These are phyloP conservation scores for Magnusiomyces fungicola DNA, from an alignment of 1,139 yeast genomes.

Conservation along the genomic window DNA sequence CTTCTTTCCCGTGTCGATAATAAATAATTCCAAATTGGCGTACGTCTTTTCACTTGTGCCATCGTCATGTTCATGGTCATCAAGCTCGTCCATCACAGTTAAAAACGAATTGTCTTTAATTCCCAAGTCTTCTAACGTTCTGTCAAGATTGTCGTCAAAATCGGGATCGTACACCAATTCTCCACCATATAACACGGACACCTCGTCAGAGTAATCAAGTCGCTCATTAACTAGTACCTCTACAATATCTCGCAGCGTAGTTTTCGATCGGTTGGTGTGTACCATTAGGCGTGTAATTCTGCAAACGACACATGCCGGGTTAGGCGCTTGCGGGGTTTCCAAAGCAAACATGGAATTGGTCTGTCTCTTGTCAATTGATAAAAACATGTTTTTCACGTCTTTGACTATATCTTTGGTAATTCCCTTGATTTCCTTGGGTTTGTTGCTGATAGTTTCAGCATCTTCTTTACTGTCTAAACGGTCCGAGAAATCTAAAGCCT, in stretches of 20 bases:
- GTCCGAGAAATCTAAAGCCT: constrained; percentile 3
- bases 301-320: constrained; percentile 66
- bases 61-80: constrained; percentile 33
- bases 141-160: constrained; percentile 67
- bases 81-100: constrained; percentile 73
- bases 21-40: constrained; percentile 65
- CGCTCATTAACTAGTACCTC: constrained; percentile 41
- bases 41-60: constrained; percentile 15
- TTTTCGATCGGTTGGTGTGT: constrained; percentile 29
- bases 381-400: constrained; percentile 46
- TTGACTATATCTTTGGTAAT: constrained; percentile 19
- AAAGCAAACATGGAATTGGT: constrained; percentile 64
- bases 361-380: constrained; percentile 41
- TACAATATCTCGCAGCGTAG: constrained; percentile 38
- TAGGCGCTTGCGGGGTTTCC: constrained; percentile 54
- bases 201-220: constrained; percentile 58
- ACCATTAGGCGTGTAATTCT: constrained; percentile 51
- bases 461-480: neutral
- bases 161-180: constrained; percentile 76
- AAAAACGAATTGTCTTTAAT: constrained; percentile 53
- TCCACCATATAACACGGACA: constrained; percentile 56
- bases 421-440: neutral
- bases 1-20: constrained; percentile 21
- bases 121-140: constrained; percentile 47
- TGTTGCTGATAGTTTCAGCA: constrained; percentile 4